Conservation (phyloP, 257 asterid species). For the Linderniella brevidens region DNA sequence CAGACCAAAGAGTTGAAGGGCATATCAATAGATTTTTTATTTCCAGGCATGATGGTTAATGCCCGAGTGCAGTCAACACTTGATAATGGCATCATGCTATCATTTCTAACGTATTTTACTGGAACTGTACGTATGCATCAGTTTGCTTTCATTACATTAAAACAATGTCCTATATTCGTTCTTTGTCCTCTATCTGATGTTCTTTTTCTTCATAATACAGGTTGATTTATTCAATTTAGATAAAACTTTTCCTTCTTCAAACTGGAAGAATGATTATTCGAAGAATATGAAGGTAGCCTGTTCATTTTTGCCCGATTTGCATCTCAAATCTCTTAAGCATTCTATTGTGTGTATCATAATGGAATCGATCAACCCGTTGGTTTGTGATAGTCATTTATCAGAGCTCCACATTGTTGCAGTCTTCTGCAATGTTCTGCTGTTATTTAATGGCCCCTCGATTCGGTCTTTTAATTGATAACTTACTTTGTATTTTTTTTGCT, state of each 20-base stretch:
- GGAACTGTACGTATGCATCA: constrained; percentile 68
- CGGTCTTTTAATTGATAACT: background rate
- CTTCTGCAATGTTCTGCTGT: background rate
- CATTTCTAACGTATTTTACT: constrained; percentile 81
- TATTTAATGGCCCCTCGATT: background rate
- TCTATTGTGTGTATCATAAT: background rate
- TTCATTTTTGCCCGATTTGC: constrained; percentile 6
- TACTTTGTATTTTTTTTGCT: constrained; percentile 2
- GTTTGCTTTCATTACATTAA: constrained; percentile 10
- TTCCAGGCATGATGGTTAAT: constrained; percentile 98
- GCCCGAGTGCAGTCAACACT: constrained; percentile 74
- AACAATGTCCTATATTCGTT: constrained; percentile 3
- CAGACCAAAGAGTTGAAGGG: constrained; percentile 94
- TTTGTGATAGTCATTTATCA: no score
- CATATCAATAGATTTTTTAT: constrained; percentile 83
- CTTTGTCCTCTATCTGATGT: constrained; percentile 8
- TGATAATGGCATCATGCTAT: constrained; percentile 77
- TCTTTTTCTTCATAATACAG: constrained; percentile 24
- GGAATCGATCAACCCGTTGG: no score
- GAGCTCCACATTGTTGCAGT: no score
- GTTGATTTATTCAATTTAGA: constrained; percentile 68
- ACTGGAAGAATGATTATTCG: constrained; percentile 63
- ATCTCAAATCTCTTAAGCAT: background rate
- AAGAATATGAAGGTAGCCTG: constrained; percentile 63
- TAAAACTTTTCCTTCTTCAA: constrained; percentile 51